Base-by-base conservation (phyloP, 768 basidiomycete genomes). In the Lactifluus echinatus region DNA sequence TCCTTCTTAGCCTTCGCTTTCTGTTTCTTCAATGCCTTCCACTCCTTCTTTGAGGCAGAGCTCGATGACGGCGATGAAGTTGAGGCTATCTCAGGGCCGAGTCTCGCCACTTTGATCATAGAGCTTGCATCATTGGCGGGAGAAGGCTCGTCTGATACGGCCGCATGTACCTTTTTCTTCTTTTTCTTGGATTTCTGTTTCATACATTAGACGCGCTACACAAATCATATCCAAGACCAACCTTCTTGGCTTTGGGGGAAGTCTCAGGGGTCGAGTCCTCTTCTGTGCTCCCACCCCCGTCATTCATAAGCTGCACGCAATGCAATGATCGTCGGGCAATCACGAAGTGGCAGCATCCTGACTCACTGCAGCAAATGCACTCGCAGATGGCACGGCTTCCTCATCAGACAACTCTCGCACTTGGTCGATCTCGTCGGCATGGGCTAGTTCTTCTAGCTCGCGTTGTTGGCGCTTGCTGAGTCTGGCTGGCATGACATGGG, bases 401-500 rank as follows among this genome's bases (percentile, higher is more conserved):
- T 29, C 64, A 53, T 63, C 51, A 37, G 58, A 44, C 40, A 24
- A 66, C 58, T 53, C 39, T 63, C 36, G 77, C 75, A 28, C 79
- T 76, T 62, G 51, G 12, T 57, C 57, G 8, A 70, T 61, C 24
- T 69, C 70, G 39, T 72, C 72, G 37, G 85, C 75, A 1, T 80
- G 78, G 34, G 81, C 76, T 2, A 94, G 79, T 62, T 94, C 89
- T 57, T 93, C 89, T 23, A 83, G 76, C 65, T 92, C 89, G 45
- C 92, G 75, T 66, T 93, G 89, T 69, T 93, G 91, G 47, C 93
- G 78, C 71, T 91, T 94, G 71, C 82, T 93, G 37, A 86, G 71
- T 60, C 87, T 77, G 21, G 86, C 82, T 55, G 86, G 76, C 87
- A 88, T 89, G 10, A 10, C 19, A 12, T 31, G 21, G 45, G 24